Evolutionary conservation across 345 rosid species (phyloP).

Genomic region (Eucalyptus sp.): DNA sequence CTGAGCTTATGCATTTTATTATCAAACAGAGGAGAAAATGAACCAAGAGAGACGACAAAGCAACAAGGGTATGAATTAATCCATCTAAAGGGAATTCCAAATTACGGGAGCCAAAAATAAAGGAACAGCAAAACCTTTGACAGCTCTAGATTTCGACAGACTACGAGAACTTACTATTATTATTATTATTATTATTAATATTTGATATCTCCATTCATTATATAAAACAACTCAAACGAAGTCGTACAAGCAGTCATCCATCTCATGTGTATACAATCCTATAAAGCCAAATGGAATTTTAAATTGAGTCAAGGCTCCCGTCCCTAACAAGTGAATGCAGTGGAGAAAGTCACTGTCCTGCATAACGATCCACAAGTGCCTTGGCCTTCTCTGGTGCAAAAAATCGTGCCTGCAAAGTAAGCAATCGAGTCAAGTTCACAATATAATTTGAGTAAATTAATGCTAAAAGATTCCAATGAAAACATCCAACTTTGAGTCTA

Average conservation of each 20-base stretch:
- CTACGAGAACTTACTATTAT: too few species aligned
- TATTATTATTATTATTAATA: too few species aligned
- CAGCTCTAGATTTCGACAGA: background rate
- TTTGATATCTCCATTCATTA: background rate
- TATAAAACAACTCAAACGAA: background rate
- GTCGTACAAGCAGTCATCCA: background rate
- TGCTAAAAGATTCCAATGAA: background rate
- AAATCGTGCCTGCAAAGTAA: slow-evolving; percentile 65
- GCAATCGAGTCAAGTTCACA: background rate
- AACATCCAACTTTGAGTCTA: background rate
- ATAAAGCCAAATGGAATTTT: background rate
- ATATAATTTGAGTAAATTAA: background rate
- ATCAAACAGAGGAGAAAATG: background rate
- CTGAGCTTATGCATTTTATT: background rate
- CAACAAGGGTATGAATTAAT: background rate
- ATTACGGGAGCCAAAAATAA: background rate
- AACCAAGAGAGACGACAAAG: background rate
- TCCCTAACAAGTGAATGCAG: background rate
- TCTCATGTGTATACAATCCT: background rate
- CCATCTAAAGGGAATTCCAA: background rate
- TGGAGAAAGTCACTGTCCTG: slow-evolving; percentile 14
- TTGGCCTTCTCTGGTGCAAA: slow-evolving; percentile 87
- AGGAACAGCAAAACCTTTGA: background rate
- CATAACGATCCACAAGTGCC: slow-evolving; percentile 74
- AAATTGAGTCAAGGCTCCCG: background rate